Evolutionary conservation across 1,139 yeast species (phyloP).

Genomic region (Lodderomyces beijingensis): DNA sequence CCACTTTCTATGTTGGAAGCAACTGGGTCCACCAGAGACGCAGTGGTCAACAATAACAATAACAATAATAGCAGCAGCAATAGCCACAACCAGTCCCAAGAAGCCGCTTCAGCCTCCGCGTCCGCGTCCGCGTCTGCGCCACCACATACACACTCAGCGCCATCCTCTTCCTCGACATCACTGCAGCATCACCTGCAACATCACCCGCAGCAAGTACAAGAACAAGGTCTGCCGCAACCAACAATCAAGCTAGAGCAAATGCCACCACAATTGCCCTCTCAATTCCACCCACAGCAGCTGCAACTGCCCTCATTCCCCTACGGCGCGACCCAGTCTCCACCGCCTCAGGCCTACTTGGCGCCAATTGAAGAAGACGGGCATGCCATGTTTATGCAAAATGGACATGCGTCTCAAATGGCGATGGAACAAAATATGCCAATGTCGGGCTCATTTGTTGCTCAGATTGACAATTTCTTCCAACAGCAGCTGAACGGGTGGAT

Average conservation of each 20-base stretch:
- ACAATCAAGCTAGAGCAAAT: too few relatives aligned
- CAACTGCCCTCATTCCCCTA: slow-evolving; percentile 2
- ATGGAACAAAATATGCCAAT: slow-evolving; percentile 2
- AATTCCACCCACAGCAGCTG: slow-evolving; percentile 1
- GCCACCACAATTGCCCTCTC: slow-evolving; percentile 7
- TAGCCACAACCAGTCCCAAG: background rate
- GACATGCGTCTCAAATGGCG: slow-evolving; percentile 2
- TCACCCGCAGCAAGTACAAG: slow-evolving; percentile 4
- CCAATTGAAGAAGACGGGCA: slow-evolving; percentile 10
- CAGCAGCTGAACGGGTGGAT: slow-evolving; percentile 84
- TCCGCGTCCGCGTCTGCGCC: too few relatives aligned
- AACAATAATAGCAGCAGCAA: background rate
- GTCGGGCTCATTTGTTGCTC: slow-evolving; percentile 28
- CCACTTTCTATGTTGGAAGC: slow-evolving; percentile 78
- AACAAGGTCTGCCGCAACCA: background rate
- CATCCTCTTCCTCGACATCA: slow-evolving; percentile 1
- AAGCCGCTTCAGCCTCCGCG: too few relatives aligned
- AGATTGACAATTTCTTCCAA: slow-evolving; percentile 58
- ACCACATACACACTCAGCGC: slow-evolving; percentile 1
- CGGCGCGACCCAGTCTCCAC: slow-evolving; percentile 5
- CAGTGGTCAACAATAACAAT: slow-evolving; percentile 1
- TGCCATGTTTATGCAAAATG: slow-evolving; percentile 7
- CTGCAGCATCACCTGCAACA: background rate
- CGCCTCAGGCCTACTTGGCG: slow-evolving; percentile 14
- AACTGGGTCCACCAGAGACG: slow-evolving; percentile 43